These are phyloP conservation scores for Penicillium sp. DNA, from an alignment of 2,329 filamentous ascomycete genomes.

Conservation along the genomic window DNA sequence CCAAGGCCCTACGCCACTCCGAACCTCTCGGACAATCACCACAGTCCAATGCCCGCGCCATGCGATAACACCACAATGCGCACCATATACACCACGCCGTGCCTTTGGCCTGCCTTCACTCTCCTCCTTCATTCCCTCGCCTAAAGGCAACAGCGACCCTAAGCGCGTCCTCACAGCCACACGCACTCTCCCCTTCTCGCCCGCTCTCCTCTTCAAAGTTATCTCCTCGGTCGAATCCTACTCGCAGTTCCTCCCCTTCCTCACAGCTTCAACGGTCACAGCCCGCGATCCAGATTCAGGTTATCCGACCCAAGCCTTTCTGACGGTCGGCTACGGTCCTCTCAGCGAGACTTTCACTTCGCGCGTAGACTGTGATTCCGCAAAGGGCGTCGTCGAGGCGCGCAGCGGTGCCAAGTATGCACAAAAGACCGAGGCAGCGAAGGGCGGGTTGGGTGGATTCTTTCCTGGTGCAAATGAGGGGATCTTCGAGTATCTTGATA, in stretches of 20 bases:
- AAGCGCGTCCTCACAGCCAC: slow-evolving; percentile 69
- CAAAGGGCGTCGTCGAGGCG: slow-evolving; percentile 68
- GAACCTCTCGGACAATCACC: slow-evolving; percentile 9
- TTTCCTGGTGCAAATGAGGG: slow-evolving; percentile 47
- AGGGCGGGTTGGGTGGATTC: slow-evolving; percentile 51
- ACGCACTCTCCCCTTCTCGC: slow-evolving; percentile 73
- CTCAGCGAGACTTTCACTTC: slow-evolving; percentile 82
- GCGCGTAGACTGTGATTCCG: slow-evolving; percentile 72
- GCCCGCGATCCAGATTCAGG: slow-evolving; percentile 58
- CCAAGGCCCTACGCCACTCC: background rate
- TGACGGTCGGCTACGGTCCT: slow-evolving; percentile 81
- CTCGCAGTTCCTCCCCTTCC: slow-evolving; percentile 86
- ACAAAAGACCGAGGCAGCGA: slow-evolving; percentile 57
- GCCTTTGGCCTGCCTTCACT: slow-evolving; percentile 30
- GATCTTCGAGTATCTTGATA: slow-evolving; percentile 46
- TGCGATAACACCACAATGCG: slow-evolving; percentile 3
- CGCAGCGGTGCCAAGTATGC: slow-evolving; percentile 43
- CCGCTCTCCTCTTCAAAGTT: slow-evolving; percentile 70
- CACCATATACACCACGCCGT: slow-evolving; percentile 8
- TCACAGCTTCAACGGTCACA: slow-evolving; percentile 73
- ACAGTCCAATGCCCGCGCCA: slow-evolving; percentile 10
- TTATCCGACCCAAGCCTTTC: slow-evolving; percentile 68
- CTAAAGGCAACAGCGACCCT: slow-evolving; percentile 35
- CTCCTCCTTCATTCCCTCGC: slow-evolving; percentile 27
- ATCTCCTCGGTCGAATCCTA: slow-evolving; percentile 89